phyloP scores from a whole-genome alignment of 805 yeast species.

The Metschnikowia arizonensis region DNA sequence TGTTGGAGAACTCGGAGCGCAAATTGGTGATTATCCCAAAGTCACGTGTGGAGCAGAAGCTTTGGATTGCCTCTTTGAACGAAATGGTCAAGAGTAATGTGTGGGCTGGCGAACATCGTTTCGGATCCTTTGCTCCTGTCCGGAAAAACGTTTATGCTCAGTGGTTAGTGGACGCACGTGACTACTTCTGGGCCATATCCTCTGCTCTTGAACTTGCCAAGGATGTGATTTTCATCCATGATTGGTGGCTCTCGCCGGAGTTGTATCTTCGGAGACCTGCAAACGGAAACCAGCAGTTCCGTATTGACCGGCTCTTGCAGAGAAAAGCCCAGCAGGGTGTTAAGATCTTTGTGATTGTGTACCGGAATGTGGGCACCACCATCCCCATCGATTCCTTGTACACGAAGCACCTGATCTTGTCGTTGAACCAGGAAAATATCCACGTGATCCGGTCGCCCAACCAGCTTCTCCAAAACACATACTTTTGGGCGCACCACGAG shows the following conservation, averaged over 20 bases:
- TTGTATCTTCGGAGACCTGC: constrained; percentile 90
- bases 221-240: constrained; percentile 91
- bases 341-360: constrained; percentile 84
- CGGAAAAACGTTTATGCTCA: constrained; percentile 83
- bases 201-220: constrained; percentile 90
- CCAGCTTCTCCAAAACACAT: constrained; percentile 86
- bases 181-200: constrained; percentile 93
- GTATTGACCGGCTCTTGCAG: constrained; percentile 83
- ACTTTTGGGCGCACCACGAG: constrained; percentile 99
- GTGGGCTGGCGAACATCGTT: constrained; percentile 75
- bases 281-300: constrained; percentile 89
- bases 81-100: constrained; percentile 62
- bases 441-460: constrained; percentile 93
- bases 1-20: constrained; percentile 71
- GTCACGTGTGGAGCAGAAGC: constrained; percentile 57
- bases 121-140: constrained; percentile 90
- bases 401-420: constrained; percentile 89
- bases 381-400: constrained; percentile 92
- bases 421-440: constrained; percentile 73
- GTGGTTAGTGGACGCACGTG: constrained; percentile 96
- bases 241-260: constrained; percentile 98
- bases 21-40: constrained; percentile 68
- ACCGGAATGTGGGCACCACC: constrained; percentile 89
- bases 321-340: constrained; percentile 93
- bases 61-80: constrained; percentile 73